Evolutionary conservation across 129 eudicot species (phyloP).

Genomic region (Escallonia rubra): DNA sequence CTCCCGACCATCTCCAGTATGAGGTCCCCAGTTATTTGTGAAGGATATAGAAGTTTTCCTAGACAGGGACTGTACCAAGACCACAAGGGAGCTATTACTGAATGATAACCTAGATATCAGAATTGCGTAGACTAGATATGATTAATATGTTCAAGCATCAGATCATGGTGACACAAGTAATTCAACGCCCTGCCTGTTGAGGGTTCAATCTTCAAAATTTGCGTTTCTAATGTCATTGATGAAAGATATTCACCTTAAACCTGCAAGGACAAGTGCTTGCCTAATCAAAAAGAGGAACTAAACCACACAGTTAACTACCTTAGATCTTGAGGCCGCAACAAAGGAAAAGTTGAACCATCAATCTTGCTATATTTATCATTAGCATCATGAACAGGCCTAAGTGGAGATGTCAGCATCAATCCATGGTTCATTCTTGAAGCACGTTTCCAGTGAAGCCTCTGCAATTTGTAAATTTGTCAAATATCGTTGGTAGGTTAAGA

Average conservation of each 20-base stretch:
- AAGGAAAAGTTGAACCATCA: slow-evolving; percentile 54
- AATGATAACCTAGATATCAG: background rate
- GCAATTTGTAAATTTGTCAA: slow-evolving; percentile 1
- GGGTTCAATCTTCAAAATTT: slow-evolving; percentile 24
- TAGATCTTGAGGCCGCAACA: slow-evolving; percentile 81
- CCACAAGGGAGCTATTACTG: background rate
- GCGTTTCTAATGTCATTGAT: slow-evolving; percentile 49
- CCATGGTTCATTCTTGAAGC: slow-evolving; percentile 77
- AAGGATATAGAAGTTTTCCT: too few species aligned
- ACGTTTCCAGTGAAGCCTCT: slow-evolving; percentile 94
- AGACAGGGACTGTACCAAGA: background rate
- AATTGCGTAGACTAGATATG: too few species aligned
- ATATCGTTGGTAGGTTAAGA: background rate
- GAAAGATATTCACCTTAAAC: slow-evolving; percentile 31
- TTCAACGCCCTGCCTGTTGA: background rate
- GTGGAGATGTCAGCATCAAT: slow-evolving; percentile 81
- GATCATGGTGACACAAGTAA: background rate
- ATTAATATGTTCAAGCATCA: background rate
- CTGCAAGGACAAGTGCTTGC: slow-evolving; percentile 19
- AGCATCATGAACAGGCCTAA: slow-evolving; percentile 56
- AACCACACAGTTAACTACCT: slow-evolving; percentile 36
- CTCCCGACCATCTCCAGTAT: too few species aligned
- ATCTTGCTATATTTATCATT: slow-evolving; percentile 42
- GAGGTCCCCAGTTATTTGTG: too few species aligned
- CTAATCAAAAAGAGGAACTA: slow-evolving; percentile 11